Conservation (phyloP, 371 early-diverging fungal genomes). For the Mucor lusitanicus region DNA sequence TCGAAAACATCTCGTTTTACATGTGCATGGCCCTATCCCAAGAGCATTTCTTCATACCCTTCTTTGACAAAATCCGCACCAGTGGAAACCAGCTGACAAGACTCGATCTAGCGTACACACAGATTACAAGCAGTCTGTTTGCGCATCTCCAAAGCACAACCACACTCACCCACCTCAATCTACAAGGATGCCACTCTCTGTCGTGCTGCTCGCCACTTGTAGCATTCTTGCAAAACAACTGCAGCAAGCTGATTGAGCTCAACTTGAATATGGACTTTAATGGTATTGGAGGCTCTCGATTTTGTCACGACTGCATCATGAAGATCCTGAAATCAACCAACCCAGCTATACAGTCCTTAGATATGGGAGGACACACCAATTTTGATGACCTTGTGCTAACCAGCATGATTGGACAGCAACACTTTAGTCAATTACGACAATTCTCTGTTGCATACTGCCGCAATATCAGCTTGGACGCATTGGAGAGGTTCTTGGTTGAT, state of each 20-base stretch:
- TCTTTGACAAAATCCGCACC: slow-evolving; percentile 25
- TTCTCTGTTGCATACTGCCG: slow-evolving; percentile 15
- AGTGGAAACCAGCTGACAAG: slow-evolving; percentile 18
- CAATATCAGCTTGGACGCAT: not conserved
- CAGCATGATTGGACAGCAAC: not conserved
- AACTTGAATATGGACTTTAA: slow-evolving; percentile 37
- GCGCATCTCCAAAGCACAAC: slow-evolving; percentile 11
- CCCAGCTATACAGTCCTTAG: slow-evolving; percentile 14
- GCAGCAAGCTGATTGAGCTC: slow-evolving; percentile 17
- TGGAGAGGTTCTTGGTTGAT: not conserved
- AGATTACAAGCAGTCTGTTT: slow-evolving; percentile 30
- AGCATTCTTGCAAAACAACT: slow-evolving; percentile 9
- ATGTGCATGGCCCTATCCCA: slow-evolving; percentile 40
- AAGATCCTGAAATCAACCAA: slow-evolving; percentile 1
- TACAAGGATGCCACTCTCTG: slow-evolving; percentile 37
- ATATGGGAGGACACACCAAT: slow-evolving; percentile 35
- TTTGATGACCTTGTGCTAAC: slow-evolving; percentile 21
- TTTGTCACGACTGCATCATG: slow-evolving; percentile 28
- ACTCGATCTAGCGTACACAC: slow-evolving; percentile 39
- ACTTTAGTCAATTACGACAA: slow-evolving; percentile 7
- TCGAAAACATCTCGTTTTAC: slow-evolving; percentile 35
- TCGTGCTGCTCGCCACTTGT: slow-evolving; percentile 32
- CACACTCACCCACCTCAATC: slow-evolving; percentile 29
- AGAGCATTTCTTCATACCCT: slow-evolving; percentile 34
- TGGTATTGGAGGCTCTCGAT: slow-evolving; percentile 25